Evolutionary conservation across 768 basidiomycete genomes (phyloP), one percentile per base, ranked within the genome.

Genomic region (Russula virescens): DNA sequence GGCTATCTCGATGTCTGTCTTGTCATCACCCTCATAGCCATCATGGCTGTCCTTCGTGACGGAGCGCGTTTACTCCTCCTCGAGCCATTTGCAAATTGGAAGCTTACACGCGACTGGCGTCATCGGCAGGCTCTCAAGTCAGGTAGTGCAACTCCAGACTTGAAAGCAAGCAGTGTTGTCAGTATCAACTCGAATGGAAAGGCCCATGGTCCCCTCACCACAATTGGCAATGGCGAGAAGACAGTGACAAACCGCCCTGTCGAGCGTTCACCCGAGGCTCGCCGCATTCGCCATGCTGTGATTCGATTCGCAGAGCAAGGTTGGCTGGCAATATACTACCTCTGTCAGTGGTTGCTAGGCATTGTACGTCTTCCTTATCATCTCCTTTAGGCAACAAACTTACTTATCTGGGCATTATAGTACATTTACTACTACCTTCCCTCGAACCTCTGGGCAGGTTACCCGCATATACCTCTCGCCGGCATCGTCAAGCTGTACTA

Each of bases 221-320:
- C 79, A 45, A 79, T 75, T 16, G 66, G 71, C 42, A 65, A 71
- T 28, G 56, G 11, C 13, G 58, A 58, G 35, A 54, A 65, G 66
- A 48, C 50, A 69, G n/a, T 56, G 58, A 62, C 73, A 64, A 68
- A 64, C 71, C 38, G 55, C 65, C 69, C 53, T 19, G 55, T 58
- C 18, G 66, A 70, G 47, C 68, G 69, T 34, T 71, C 69, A 65
- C 81, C 77, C 67, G 85, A 90, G 68, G 76, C 80, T 21, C 83
- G 79, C 56, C 81, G 78, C 67, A 77, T 90, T 62, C 83, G 87
- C 62, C 80, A 88, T 70, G 86, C 84, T 64, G 86, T 94, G 46
- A 72, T 90, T 49, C 80, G 97, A 68, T 98, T 98, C 71, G 91
- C 93, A 3, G 97, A 99, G 73, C 97, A 99, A 75, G 90, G 93